Evolutionary conservation across 768 basidiomycete genomes (phyloP).

Genomic region (Auriculariales sp.): DNA sequence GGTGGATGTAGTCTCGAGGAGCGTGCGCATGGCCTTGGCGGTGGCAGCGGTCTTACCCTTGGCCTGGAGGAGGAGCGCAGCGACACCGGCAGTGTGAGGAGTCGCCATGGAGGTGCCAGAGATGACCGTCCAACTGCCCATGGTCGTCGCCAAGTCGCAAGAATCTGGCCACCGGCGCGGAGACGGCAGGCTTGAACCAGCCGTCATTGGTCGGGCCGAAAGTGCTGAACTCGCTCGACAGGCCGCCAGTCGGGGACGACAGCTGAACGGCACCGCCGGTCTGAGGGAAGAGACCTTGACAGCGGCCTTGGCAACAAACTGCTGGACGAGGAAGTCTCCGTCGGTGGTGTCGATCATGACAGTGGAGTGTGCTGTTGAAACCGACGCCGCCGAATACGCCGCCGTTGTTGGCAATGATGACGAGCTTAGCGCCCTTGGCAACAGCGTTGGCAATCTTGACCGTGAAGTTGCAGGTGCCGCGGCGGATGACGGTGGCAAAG

Average conservation of each 20-base stretch:
- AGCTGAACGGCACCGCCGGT: conserved; percentile 7
- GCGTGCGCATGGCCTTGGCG: conserved; percentile 20
- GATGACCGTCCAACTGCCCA: conserved; percentile 4
- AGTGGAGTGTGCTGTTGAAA: conserved; percentile 1
- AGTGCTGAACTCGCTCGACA: conserved; percentile 14
- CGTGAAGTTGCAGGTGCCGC: conserved; percentile 19
- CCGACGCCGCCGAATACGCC: conserved; percentile 2
- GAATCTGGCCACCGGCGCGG: conserved; percentile 10
- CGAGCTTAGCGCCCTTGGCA: conserved; percentile 9
- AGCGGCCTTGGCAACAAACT: conserved; percentile 3
- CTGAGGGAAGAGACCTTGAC: conserved; percentile 7
- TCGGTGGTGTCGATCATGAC: conserved; percentile 6
- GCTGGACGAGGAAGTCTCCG: conserved; percentile 7
- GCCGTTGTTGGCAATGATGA: conserved; percentile 8
- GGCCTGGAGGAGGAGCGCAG: conserved; percentile 28
- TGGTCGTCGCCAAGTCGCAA: conserved; percentile 7
- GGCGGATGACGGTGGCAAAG: conserved; percentile 19
- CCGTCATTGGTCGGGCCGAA: conserved; percentile 23
- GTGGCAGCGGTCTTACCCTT: conserved; percentile 22
- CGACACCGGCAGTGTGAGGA: conserved; percentile 29
- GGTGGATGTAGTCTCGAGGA: conserved; percentile 36
- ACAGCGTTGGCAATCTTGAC: conserved; percentile 13
- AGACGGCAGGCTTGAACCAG: conserved; percentile 11
- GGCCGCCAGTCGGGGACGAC: conserved; percentile 16
- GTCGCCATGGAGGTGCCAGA: conserved; percentile 11